Evolutionary conservation across 352 stramenopile genomes (phyloP), one percentile per base, ranked within the genome.

Genomic region (Globisporangium megalacanthum): DNA sequence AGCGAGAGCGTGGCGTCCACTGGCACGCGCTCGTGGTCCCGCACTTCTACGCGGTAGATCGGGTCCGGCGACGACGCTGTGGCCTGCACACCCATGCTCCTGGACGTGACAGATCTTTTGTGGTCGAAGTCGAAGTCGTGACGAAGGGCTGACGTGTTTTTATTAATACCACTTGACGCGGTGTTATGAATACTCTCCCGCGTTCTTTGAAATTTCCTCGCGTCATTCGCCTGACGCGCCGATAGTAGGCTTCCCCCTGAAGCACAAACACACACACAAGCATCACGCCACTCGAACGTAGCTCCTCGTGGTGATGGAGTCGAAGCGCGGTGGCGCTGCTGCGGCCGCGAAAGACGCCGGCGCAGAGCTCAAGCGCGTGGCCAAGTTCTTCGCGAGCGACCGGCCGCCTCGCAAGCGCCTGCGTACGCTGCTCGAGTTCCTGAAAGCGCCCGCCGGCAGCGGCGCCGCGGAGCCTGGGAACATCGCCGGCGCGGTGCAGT

Each of bases 341-440:
- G 52, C 20, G 11, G 25, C 22, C 25, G 41, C 39, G 19, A 50
- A 51, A 33, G 46, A 49, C 29, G 54, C 25, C 29, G 46, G 45
- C 13, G 64, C 60, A 42, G 83, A 90, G 46, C 68, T 88, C 41
- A 92, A 93, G 75, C 83, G 84, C 10, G 76, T 95, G 37, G 78
- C 77, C 56, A 92, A 92, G 68, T 95, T 95, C 78, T 95, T 85
- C 59, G 78, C 82, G 22, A 62, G 83, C 37, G 86, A 94, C 62
- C 80, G 85, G 0, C 82, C 84, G 29, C 83, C 83, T 29, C 83
- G 86, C 54, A 95, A 95, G 72, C 83, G 86, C 7, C 68, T 95
- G 60, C 80, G 79, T 56, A 93, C 79, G 41, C 61, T 92, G 53
- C 66, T 95, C 54, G 86, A 95, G 58, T 95, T 91, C 64, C 71